Evolutionary conservation across 257 asterid genomes (phyloP).

Genomic region (Eustoma russellianum): DNA sequence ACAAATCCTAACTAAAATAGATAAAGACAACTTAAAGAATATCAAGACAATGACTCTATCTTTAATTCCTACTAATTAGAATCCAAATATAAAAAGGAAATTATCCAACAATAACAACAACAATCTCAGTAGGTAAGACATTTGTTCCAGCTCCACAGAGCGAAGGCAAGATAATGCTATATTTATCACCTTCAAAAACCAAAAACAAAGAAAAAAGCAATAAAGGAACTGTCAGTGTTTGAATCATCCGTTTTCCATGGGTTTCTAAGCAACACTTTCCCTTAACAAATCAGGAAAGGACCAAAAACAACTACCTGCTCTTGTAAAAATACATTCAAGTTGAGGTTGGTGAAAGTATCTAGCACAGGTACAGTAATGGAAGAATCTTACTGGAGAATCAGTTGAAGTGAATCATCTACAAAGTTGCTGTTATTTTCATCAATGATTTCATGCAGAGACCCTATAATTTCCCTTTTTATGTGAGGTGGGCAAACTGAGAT

Average conservation of each 20-base stretch:
- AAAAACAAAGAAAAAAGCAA: too few relatives aligned
- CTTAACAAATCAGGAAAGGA: not conserved
- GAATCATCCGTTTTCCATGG: not conserved
- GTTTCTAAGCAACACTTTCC: not conserved
- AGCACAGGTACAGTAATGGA: constrained; percentile 70
- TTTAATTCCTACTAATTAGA: too few relatives aligned
- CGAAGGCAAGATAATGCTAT: constrained; percentile 74
- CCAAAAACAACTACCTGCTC: constrained; percentile 42
- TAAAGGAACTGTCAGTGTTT: not conserved
- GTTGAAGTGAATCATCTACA: constrained; percentile 60
- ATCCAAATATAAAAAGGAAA: too few relatives aligned
- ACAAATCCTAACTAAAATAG: too few relatives aligned
- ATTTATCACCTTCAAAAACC: constrained; percentile 42
- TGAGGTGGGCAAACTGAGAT: constrained; percentile 62
- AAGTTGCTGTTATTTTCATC: constrained; percentile 61
- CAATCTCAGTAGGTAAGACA: constrained; percentile 73
- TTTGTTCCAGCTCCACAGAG: constrained; percentile 63
- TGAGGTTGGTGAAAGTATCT: constrained; percentile 72
- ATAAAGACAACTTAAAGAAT: too few relatives aligned
- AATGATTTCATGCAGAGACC: constrained; percentile 71
- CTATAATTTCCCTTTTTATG: constrained; percentile 76
- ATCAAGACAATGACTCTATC: too few relatives aligned
- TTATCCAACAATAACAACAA: constrained; percentile 41
- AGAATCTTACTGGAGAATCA: constrained; percentile 78
- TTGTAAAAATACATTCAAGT: constrained; percentile 61